These are phyloP conservation scores for Apiospora saccharicola DNA, from an alignment of 2,329 filamentous ascomycete species.

Conservation along the genomic window DNA sequence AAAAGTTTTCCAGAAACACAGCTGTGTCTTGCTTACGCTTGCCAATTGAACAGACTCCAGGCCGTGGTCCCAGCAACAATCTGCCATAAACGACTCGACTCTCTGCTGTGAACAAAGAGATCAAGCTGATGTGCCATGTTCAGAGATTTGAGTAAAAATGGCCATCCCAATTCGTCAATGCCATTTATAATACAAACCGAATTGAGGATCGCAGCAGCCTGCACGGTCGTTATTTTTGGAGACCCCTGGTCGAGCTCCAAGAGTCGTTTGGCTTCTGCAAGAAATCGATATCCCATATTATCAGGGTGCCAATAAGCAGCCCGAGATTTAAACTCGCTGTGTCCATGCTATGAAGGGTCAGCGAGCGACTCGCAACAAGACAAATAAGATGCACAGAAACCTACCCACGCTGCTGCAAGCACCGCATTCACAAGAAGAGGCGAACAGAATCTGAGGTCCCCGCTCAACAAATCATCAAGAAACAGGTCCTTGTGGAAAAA, in stretches of 20 bases:
- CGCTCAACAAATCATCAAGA: slow-evolving; percentile 27
- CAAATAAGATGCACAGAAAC: slow-evolving; percentile 17
- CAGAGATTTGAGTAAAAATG: slow-evolving; percentile 32
- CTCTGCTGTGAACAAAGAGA: slow-evolving; percentile 33
- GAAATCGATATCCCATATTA: slow-evolving; percentile 45
- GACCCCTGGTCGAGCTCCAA: slow-evolving; percentile 45
- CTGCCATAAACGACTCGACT: slow-evolving; percentile 31
- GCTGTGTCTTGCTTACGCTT: slow-evolving; percentile 35
- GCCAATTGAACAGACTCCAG: slow-evolving; percentile 47
- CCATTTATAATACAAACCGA: slow-evolving; percentile 39
- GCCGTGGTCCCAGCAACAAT: slow-evolving; percentile 40
- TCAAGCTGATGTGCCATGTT: slow-evolving; percentile 35
- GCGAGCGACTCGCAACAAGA: slow-evolving; percentile 15
- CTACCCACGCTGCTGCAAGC: slow-evolving; percentile 40
- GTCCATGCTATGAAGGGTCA: slow-evolving; percentile 40
- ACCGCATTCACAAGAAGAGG: slow-evolving; percentile 31
- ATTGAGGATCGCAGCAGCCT: slow-evolving; percentile 44
- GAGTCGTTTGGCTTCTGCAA: slow-evolving; percentile 48
- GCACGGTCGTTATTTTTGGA: slow-evolving; percentile 44
- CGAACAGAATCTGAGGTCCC: slow-evolving; percentile 28
- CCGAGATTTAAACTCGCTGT: slow-evolving; percentile 38
- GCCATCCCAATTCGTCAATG: slow-evolving; percentile 37
- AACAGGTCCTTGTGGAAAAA: slow-evolving; percentile 30
- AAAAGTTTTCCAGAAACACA: not conserved
- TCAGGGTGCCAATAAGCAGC: slow-evolving; percentile 47